These are phyloP conservation scores for Linnemannia elongata DNA, from an alignment of 192 early-diverging fungal species.

Conservation along the genomic window DNA sequence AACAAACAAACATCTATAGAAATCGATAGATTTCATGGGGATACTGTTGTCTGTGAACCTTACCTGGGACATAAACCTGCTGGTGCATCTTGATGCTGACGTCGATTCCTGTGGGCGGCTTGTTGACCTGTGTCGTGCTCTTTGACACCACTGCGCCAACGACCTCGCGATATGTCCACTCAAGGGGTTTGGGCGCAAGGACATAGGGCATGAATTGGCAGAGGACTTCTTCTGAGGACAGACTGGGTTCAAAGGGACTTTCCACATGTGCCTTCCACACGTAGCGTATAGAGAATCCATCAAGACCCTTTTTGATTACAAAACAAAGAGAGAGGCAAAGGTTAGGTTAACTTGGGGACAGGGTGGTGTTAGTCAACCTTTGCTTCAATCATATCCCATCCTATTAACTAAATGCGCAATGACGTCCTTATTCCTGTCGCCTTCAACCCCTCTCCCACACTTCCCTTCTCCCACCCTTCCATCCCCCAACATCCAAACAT, in stretches of 20 bases:
- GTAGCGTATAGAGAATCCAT: constrained; percentile 52
- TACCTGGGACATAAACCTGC: constrained; percentile 53
- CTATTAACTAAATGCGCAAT: neutral
- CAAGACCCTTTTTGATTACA: constrained; percentile 29
- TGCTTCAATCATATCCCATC: too few relatives aligned
- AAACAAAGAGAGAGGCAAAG: constrained; percentile 7
- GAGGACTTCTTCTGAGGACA: constrained; percentile 44
- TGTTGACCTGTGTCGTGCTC: constrained; percentile 46
- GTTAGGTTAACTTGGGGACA: neutral
- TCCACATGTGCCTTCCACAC: constrained; percentile 54
- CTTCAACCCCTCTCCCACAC: neutral
- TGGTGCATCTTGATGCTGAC: constrained; percentile 52
- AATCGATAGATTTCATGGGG: neutral
- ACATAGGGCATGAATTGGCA: constrained; percentile 51
- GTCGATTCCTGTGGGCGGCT: constrained; percentile 25
- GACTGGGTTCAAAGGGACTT: constrained; percentile 32
- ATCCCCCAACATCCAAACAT: neutral
- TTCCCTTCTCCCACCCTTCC: neutral
- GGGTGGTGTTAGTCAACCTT: too few relatives aligned
- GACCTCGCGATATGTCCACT: constrained; percentile 40
- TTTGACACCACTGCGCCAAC: constrained; percentile 23
- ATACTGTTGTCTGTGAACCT: neutral
- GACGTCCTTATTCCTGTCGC: neutral
- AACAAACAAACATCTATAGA: neutral
- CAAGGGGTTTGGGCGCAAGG: constrained; percentile 48